Evolutionary conservation across 1,139 yeast genomes (phyloP).

Genomic region (Pichia sp.): DNA sequence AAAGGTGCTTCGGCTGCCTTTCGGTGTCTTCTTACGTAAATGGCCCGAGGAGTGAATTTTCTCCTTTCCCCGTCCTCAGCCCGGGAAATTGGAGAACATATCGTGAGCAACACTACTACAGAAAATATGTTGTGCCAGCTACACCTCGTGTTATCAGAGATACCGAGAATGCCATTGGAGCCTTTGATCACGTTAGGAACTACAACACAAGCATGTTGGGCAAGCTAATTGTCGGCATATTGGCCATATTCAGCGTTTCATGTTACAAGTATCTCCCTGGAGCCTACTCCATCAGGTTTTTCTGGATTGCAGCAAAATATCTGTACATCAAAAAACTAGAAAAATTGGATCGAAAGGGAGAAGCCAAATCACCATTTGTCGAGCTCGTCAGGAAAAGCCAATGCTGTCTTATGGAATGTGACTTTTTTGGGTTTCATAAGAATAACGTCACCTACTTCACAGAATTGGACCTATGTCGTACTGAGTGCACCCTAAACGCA

Average conservation of each 20-base stretch:
- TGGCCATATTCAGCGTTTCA: slow-evolving; percentile 10
- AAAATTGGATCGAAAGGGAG: not conserved
- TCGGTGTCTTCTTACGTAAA: too few species aligned
- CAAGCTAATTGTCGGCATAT: not conserved
- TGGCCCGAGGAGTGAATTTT: too few species aligned
- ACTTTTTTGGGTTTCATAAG: slow-evolving; percentile 75
- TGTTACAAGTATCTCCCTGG: slow-evolving; percentile 63
- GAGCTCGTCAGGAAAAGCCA: slow-evolving; percentile 42
- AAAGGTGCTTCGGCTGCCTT: too few species aligned
- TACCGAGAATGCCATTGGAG: too few species aligned
- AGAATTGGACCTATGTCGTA: slow-evolving; percentile 81
- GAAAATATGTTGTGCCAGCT: too few species aligned
- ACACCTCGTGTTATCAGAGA: too few species aligned
- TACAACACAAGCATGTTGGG: not conserved
- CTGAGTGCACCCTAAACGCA: slow-evolving; percentile 50
- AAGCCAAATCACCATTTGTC: slow-evolving; percentile 13
- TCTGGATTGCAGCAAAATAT: slow-evolving; percentile 41
- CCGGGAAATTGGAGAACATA: too few species aligned
- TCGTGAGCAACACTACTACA: too few species aligned
- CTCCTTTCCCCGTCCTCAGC: too few species aligned
- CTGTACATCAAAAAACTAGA: slow-evolving; percentile 37
- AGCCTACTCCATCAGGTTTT: slow-evolving; percentile 63
- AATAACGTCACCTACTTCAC: slow-evolving; percentile 78
- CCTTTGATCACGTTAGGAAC: not conserved
- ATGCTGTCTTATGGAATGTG: slow-evolving; percentile 77